Evolutionary conservation across 2,329 filamentous ascomycete species (phyloP).

Genomic region (Sporothrix inflata): DNA sequence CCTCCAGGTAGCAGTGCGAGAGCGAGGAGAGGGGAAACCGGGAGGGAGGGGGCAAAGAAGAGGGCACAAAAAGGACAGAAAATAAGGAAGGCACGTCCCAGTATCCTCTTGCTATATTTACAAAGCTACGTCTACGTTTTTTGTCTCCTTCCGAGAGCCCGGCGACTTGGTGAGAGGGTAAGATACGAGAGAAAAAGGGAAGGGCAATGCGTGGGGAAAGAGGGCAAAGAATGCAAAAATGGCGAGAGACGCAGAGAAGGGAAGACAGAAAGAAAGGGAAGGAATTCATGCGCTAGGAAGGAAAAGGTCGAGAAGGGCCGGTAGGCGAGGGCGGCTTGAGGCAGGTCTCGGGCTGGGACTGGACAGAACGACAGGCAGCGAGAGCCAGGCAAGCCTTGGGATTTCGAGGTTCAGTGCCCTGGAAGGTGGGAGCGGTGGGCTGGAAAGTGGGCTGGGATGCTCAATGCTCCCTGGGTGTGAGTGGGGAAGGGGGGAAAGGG

Average conservation of each 20-base stretch:
- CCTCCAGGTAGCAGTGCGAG: neutral
- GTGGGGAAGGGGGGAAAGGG: constrained; percentile 19
- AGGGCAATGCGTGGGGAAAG: neutral
- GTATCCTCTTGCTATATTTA: neutral
- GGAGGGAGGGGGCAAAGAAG: neutral
- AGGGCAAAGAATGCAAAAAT: constrained; percentile 6
- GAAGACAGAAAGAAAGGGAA: neutral
- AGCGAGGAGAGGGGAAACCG: neutral
- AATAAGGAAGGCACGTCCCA: neutral
- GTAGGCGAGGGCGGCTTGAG: constrained; percentile 9
- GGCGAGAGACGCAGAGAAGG: constrained; percentile 7
- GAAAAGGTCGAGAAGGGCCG: constrained; percentile 19
- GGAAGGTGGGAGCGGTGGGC: constrained; percentile 9
- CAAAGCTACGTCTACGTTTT: neutral
- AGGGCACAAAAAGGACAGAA: neutral
- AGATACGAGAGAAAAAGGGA: neutral
- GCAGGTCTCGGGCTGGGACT: neutral
- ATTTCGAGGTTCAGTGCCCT: constrained; percentile 10
- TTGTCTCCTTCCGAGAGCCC: constrained; percentile 1
- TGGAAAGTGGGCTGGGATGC: constrained; percentile 4
- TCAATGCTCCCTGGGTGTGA: neutral
- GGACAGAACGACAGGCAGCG: neutral
- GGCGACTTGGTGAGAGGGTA: neutral
- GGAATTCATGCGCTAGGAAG: constrained; percentile 5
- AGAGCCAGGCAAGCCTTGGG: neutral